Conservation (phyloP, 2,329 filamentous ascomycete species). For the Gaeumannomyces sp. region DNA sequence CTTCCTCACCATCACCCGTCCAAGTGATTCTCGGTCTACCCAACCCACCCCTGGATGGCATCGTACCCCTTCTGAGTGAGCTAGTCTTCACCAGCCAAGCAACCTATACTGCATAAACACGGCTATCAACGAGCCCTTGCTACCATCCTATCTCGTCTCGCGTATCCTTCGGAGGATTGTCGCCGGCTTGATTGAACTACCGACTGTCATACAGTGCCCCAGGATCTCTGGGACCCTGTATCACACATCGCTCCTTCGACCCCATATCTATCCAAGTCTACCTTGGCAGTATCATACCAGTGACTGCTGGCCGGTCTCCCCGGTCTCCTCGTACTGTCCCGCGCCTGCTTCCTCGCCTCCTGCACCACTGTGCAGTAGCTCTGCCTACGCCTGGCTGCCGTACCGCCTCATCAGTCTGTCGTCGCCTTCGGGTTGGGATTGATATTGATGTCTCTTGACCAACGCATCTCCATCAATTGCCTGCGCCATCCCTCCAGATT, state of each 20-base stretch:
- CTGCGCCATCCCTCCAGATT: conserved; percentile 50
- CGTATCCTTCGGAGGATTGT: background rate
- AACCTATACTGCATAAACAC: conserved; percentile 10
- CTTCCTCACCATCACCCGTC: background rate
- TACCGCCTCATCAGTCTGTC: background rate
- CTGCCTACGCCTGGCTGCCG: background rate
- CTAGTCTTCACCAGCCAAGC: conserved; percentile 17
- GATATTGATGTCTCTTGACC: conserved; percentile 55
- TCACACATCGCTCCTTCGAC: background rate
- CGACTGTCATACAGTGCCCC: background rate
- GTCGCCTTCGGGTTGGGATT: conserved; percentile 19
- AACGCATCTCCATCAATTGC: conserved; percentile 49
- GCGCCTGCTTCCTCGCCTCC: background rate
- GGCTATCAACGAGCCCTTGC: background rate
- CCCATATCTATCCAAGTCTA: background rate
- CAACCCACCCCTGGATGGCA: conserved; percentile 2
- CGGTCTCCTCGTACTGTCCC: background rate
- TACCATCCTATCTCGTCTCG: background rate
- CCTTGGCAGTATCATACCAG: background rate
- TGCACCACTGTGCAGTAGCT: background rate
- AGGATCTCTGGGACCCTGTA: background rate
- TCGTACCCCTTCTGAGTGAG: background rate
- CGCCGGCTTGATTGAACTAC: background rate
- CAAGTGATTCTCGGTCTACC: background rate
- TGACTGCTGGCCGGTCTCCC: background rate